Conservation (phyloP, 345 rosid species). For the Capsella bursapastoris region DNA sequence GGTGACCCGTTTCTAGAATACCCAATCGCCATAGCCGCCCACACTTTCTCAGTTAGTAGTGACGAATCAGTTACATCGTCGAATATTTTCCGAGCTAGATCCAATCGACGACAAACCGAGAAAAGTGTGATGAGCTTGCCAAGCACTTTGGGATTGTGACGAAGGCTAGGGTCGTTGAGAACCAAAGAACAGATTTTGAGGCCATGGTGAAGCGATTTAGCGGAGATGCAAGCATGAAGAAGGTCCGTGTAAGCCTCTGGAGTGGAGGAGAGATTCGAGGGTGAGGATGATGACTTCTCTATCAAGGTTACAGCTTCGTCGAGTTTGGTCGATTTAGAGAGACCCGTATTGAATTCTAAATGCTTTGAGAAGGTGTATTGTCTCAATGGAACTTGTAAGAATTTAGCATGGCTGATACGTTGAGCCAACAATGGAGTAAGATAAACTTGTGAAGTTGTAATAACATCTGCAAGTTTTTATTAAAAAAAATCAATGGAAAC, state of each 20-base stretch:
- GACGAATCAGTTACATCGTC: slow-evolving; percentile 31
- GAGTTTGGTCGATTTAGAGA: slow-evolving; percentile 25
- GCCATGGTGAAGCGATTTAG: slow-evolving; percentile 51
- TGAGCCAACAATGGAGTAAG: slow-evolving; percentile 16
- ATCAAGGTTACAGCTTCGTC: slow-evolving; percentile 31
- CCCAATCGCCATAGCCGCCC: slow-evolving; percentile 63
- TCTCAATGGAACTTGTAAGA: slow-evolving; percentile 16
- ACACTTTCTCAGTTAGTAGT: slow-evolving; percentile 45
- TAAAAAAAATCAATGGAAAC: not conserved
- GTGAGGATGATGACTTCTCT: slow-evolving; percentile 37
- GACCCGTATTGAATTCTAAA: not conserved
- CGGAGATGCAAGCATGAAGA: slow-evolving; percentile 55
- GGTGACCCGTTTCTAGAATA: slow-evolving; percentile 48
- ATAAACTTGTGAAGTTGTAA: slow-evolving; percentile 10
- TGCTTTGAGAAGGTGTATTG: slow-evolving; percentile 7
- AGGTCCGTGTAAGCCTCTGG: slow-evolving; percentile 42
- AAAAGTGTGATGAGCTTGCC: slow-evolving; percentile 56
- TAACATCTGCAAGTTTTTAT: slow-evolving; percentile 27
- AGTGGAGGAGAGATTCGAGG: slow-evolving; percentile 22
- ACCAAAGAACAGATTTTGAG: slow-evolving; percentile 40
- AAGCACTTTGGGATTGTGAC: slow-evolving; percentile 41
- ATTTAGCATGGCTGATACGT: slow-evolving; percentile 10
- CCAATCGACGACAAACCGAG: slow-evolving; percentile 51
- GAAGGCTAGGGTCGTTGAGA: slow-evolving; percentile 37
- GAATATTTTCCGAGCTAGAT: slow-evolving; percentile 49